Conservation (phyloP, 495 filamentous ascomycete species). For the Copromyces sp. region DNA sequence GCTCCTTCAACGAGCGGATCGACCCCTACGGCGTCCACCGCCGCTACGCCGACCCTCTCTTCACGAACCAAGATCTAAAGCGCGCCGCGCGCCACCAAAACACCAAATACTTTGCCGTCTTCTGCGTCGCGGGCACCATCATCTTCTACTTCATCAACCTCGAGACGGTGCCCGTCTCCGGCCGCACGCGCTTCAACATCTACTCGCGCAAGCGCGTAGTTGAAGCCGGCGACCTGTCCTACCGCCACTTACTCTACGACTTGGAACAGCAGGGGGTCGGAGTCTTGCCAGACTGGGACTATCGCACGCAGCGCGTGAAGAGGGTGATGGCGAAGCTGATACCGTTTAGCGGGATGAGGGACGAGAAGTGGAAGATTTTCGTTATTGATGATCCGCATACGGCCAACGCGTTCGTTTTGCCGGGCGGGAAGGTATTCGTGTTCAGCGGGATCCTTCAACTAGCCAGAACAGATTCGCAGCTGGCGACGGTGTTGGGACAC, state of each 20-base stretch:
- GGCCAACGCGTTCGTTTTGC: conserved; percentile 82
- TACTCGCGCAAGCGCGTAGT: conserved; percentile 47
- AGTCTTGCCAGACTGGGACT: conserved; percentile 35
- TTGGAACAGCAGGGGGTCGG: conserved; percentile 20
- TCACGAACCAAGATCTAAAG: conserved; percentile 18
- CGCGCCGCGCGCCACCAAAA: conserved; percentile 17
- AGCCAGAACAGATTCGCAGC: conserved; percentile 57
- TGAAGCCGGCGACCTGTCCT: conserved; percentile 41
- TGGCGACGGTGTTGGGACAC: conserved; percentile 81
- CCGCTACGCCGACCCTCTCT: conserved; percentile 29
- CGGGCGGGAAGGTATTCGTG: conserved; percentile 90
- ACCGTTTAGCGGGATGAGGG: conserved; percentile 50
- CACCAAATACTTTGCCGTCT: conserved; percentile 21
- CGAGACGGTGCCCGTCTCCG: conserved; percentile 71
- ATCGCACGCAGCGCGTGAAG: conserved; percentile 40
- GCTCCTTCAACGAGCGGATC: not conserved
- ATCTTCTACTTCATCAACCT: conserved; percentile 62
- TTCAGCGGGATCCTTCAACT: conserved; percentile 73
- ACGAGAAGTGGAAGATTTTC: conserved; percentile 68
- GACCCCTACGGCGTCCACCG: conserved; percentile 13
- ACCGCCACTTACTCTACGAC: conserved; percentile 40
- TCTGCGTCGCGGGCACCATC: conserved; percentile 27
- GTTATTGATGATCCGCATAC: conserved; percentile 60
- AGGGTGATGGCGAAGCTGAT: conserved; percentile 63
- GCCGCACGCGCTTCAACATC: conserved; percentile 74